Percentiles rank a stretch among this genome's conserved stretches.
These are phyloP conservation scores for Podaxis pistillaris DNA, from an alignment of 768 basidiomycete species.

Conservation along the genomic window DNA sequence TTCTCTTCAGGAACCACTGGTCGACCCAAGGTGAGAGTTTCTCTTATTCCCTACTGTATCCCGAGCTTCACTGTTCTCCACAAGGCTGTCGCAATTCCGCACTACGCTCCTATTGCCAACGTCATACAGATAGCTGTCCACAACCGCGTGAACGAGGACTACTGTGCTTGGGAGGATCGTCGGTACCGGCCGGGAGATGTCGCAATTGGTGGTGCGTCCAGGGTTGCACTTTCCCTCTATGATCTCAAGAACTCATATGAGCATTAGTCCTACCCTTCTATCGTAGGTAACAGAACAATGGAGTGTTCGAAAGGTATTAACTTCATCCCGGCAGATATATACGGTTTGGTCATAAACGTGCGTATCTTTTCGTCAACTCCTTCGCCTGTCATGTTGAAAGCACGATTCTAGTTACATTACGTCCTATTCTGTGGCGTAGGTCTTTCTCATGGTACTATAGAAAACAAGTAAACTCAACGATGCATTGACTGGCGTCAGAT, in stretches of 20 bases:
- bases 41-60: neutral
- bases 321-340: conserved; percentile 45
- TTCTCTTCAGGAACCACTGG: conserved; percentile 79
- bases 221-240: neutral
- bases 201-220: conserved; percentile 49
- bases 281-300: conserved; percentile 37
- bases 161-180: conserved; percentile 42
- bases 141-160: conserved; percentile 44
- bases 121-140: conserved; percentile 59
- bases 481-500: conserved; percentile 28
- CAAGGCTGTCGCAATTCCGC: conserved; percentile 61
- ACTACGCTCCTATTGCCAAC: conserved; percentile 58
- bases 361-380: conserved; percentile 15
- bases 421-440: conserved; percentile 54
- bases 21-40: conserved; percentile 54
- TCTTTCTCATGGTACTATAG: neutral
- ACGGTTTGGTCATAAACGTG: conserved; percentile 62
- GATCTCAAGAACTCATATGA: neutral
- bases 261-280: conserved; percentile 55
- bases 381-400: neutral
- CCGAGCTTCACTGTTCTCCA: neutral
- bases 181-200: conserved; percentile 62
- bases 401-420: conserved; percentile 48
- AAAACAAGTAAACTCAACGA: neutral
- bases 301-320: neutral